Evolutionary conservation across 2,329 filamentous ascomycete genomes (phyloP).

Genomic region (Diplocarpon mali): DNA sequence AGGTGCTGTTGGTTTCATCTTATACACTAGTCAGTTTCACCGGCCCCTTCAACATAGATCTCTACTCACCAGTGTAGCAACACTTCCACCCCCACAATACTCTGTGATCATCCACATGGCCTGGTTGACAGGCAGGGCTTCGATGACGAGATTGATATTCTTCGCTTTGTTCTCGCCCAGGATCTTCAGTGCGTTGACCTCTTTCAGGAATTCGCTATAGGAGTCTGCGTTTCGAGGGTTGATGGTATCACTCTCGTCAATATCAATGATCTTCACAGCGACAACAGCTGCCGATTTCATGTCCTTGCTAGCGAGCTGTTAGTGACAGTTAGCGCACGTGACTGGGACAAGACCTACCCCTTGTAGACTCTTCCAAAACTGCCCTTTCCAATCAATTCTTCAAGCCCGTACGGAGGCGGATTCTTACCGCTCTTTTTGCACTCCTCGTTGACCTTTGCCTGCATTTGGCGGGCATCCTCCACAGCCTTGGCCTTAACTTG

Average conservation of each 20-base stretch:
- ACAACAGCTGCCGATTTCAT: conserved; percentile 40
- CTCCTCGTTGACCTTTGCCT: conserved; percentile 49
- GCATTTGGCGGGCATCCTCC: conserved; percentile 62
- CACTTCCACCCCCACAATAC: conserved; percentile 75
- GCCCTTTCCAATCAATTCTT: conserved; percentile 65
- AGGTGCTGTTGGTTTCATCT: conserved; percentile 54
- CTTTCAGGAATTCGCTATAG: conserved; percentile 58
- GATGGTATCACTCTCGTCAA: conserved; percentile 62
- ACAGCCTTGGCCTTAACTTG: conserved; percentile 28
- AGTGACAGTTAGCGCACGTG: conserved; percentile 9
- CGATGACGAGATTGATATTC: conserved; percentile 74
- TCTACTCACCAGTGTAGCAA: conserved; percentile 51
- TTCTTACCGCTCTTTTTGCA: conserved; percentile 48
- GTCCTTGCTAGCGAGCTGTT: conserved; percentile 19
- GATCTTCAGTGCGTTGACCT: conserved; percentile 58
- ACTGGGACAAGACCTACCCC: conserved; percentile 27
- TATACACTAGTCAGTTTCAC: conserved; percentile 1
- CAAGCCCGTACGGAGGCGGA: conserved; percentile 54
- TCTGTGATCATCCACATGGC: conserved; percentile 84
- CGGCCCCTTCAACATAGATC: conserved; percentile 18
- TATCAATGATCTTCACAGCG: conserved; percentile 74
- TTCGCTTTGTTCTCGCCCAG: conserved; percentile 63
- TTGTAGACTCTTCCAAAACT: conserved; percentile 67
- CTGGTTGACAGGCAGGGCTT: conserved; percentile 65
- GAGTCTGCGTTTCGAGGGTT: conserved; percentile 55